These are phyloP conservation scores for Zygnema circumcarinatum DNA, from an alignment of 139 green algal species.

Conservation along the genomic window DNA sequence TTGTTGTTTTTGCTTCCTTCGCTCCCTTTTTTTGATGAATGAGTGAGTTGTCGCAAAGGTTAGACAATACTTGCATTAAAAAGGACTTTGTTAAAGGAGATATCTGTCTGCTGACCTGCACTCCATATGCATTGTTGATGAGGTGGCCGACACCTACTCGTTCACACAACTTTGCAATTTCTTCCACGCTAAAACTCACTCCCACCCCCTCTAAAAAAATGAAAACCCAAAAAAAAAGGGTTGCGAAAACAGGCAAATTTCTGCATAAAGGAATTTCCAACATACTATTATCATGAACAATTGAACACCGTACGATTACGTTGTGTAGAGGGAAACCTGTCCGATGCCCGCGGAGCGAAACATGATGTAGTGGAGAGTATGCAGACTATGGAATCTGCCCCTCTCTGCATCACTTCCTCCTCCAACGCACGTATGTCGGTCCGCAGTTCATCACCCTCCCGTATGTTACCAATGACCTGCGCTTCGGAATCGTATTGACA, in stretches of 20 bases:
- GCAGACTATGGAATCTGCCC: conserved; percentile 55
- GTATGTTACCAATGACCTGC: conserved; percentile 41
- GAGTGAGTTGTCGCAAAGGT: neutral
- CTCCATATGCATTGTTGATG: conserved; percentile 98
- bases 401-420: conserved; percentile 60
- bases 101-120: conserved; percentile 85
- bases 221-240: too few species aligned
- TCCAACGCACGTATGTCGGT: conserved; percentile 80
- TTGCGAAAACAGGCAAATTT: too few species aligned
- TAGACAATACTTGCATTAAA: neutral
- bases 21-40: too few species aligned
- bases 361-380: conserved; percentile 91
- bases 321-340: conserved; percentile 69
- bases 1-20: too few species aligned
- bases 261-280: too few species aligned
- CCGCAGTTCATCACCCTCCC: conserved; percentile 71
- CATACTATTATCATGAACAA: too few species aligned
- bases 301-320: too few species aligned
- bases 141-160: conserved; percentile 79
- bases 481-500: neutral
- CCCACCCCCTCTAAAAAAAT: neutral
- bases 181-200: conserved; percentile 44
- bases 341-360: conserved; percentile 86
- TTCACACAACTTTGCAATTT: conserved; percentile 75
- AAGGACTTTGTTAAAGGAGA: neutral